Base-by-base conservation (phyloP, 768 basidiomycete genomes). In the Pholiota molesta region DNA sequence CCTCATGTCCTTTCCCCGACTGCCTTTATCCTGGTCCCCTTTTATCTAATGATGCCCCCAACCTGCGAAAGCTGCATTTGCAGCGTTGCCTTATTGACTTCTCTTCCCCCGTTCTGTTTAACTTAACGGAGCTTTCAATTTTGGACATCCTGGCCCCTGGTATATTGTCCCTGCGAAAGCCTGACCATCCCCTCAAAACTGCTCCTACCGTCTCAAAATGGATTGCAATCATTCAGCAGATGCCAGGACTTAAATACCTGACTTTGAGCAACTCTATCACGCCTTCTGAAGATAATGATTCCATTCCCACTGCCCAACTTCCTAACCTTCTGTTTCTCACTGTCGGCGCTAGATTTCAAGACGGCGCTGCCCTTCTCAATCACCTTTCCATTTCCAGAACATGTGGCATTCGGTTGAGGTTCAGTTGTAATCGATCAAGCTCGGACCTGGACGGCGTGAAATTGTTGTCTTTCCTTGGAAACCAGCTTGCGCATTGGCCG, bases 71-170 rank as follows among this genome's bases (percentile, higher is more conserved):
- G 39, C 51, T 71, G 19, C 69, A 68, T 40, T 57, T 72, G 21
- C 67, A 69, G 33, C 65, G 68, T 52, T 72, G 71, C 59, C 64
- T 72, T 26, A 49, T 69, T 37, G 62, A 71, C 33, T 69, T 71
- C 52, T 66, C 68, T 5, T 69, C 69, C 2, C 28, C 56, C 7
- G 64, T 57, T 5, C 67, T 72, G n/a, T 53, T 55, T 28, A 67
- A 72, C 26, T 55, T 72, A 45, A 72, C 71, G 21, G 65, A 67
- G 33, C 40, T 72, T 26, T 68, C 69, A 6, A 65, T 72, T 17
- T 52, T 47, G 26, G 67, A 67, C 31, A 66, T 72, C 28, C 28
- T 68, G 19, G 23, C 65, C 9, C 65, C 65, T 0, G 37, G 33
- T n/a, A 55, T 67, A 16, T 17, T 67, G 26, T 62, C 65, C 10